A percentile compares a stretch with the other conserved stretches of the same genome.
Conservation (phyloP, 352 stramenopile genomes). For the Vaucheria bursata region DNA sequence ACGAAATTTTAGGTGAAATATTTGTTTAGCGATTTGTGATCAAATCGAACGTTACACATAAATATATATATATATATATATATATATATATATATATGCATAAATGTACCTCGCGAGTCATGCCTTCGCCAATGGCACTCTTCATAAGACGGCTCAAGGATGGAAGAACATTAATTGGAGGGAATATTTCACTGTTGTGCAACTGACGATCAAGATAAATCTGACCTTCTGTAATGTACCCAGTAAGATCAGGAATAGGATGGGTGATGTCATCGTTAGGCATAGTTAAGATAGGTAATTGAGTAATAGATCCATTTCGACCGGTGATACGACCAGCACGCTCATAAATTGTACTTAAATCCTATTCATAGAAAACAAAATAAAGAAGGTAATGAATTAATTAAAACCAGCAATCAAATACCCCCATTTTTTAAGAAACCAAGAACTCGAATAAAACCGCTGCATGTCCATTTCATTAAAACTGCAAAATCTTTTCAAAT, state of each 20-base stretch:
- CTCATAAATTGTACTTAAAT: slow-evolving; percentile 84
- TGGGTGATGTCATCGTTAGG: slow-evolving; percentile 99
- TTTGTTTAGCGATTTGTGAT: too few species aligned
- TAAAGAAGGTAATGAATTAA: not conserved
- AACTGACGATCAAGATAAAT: slow-evolving; percentile 73
- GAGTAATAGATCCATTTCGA: slow-evolving; percentile 97
- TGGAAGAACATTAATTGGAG: slow-evolving; percentile 97
- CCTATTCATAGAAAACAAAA: slow-evolving; percentile 16
- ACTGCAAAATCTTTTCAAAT: too few species aligned
- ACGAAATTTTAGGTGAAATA: too few species aligned
- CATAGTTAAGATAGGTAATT: slow-evolving; percentile 98
- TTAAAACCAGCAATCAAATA: too few species aligned
- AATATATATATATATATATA: too few species aligned
- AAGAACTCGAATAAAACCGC: too few species aligned
- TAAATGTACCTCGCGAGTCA: slow-evolving; percentile 89
- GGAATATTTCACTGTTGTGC: slow-evolving; percentile 97
- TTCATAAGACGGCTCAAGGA: slow-evolving; percentile 99
- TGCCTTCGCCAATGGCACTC: slow-evolving; percentile 96
- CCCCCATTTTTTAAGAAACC: too few species aligned
- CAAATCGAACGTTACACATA: too few species aligned
- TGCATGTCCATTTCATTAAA: too few species aligned
- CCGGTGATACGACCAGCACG: slow-evolving; percentile 63
- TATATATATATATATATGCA: too few species aligned
- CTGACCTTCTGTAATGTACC: slow-evolving; percentile 99
- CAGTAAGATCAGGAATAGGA: slow-evolving; percentile 98